These are phyloP conservation scores for Balansia obtecta DNA, from an alignment of 2,329 filamentous ascomycete genomes.

Conservation along the genomic window DNA sequence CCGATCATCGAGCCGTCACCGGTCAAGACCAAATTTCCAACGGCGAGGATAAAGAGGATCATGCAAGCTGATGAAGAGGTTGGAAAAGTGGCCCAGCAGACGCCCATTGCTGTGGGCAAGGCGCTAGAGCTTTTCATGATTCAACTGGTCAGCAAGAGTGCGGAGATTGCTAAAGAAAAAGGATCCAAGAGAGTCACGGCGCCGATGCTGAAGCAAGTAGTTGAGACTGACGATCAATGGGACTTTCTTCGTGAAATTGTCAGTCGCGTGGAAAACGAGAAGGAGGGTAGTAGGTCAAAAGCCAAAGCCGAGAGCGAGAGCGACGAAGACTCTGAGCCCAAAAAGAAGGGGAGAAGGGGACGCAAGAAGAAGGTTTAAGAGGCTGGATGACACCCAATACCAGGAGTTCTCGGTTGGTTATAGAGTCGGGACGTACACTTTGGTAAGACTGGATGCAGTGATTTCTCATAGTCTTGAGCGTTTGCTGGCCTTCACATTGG, in stretches of 20 bases:
- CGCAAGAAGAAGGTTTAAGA: conserved; percentile 34
- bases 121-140: conserved; percentile 98
- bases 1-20: conserved; percentile 48
- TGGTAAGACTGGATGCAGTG: not conserved
- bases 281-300: conserved; percentile 27
- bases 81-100: conserved; percentile 95
- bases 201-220: conserved; percentile 80
- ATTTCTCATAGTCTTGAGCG: not conserved
- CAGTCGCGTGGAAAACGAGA: conserved; percentile 59
- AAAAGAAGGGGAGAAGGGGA: conserved; percentile 33
- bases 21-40: conserved; percentile 92
- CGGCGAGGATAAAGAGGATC: conserved; percentile 94
- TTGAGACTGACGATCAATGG: conserved; percentile 80
- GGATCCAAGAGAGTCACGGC: conserved; percentile 84
- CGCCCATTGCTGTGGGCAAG: conserved; percentile 89
- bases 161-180: conserved; percentile 68
- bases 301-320: conserved; percentile 40
- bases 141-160: conserved; percentile 76
- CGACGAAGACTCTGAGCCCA: conserved; percentile 36
- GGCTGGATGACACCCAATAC: not conserved
- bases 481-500: conserved; percentile 13
- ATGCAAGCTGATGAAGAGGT: conserved; percentile 99
- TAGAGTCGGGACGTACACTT: not conserved
- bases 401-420: not conserved
- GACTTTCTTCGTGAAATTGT: conserved; percentile 92